Evolutionary conservation across 805 yeast species (phyloP).

Genomic region (Teunomyces kruisii): DNA sequence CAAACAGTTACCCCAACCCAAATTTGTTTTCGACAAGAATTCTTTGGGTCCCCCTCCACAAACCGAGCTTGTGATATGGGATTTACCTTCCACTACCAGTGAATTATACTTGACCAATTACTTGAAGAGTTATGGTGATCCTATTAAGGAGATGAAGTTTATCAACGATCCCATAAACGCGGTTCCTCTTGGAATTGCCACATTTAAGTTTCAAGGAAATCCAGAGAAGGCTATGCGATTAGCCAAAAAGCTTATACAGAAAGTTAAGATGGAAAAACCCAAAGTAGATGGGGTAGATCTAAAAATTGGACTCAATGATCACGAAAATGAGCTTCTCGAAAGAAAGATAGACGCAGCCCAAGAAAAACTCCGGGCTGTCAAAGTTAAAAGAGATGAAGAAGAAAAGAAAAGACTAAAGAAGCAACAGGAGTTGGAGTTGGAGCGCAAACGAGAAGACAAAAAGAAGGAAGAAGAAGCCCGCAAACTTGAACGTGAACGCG

Average conservation of each 20-base stretch:
- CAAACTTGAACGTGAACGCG: conserved; percentile 2
- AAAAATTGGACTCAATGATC: conserved; percentile 52
- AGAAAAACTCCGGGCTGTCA: conserved; percentile 23
- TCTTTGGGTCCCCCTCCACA: conserved; percentile 77
- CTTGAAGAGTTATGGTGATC: conserved; percentile 60
- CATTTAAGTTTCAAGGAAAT: conserved; percentile 59
- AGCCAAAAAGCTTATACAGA: conserved; percentile 32
- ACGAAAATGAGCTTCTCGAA: conserved; percentile 37
- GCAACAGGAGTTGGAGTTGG: conserved; percentile 13
- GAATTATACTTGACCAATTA: conserved; percentile 48
- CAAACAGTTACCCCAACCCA: conserved; percentile 43
- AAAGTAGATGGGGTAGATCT: conserved; percentile 54
- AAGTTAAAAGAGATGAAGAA: conserved; percentile 31
- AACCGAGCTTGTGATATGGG: conserved; percentile 68
- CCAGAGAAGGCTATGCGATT: conserved; percentile 43
- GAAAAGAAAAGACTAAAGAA: conserved; percentile 21
- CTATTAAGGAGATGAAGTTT: conserved; percentile 55
- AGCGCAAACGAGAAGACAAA: conserved; percentile 15
- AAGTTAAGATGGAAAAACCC: conserved; percentile 28
- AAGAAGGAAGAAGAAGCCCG: conserved; percentile 11
- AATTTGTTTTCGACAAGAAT: conserved; percentile 59
- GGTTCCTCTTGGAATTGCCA: conserved; percentile 72
- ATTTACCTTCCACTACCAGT: conserved; percentile 54
- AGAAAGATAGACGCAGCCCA: conserved; percentile 36
- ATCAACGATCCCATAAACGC: conserved; percentile 74